Percentiles rank a stretch among this genome's conserved stretches.
These are phyloP conservation scores for Solanum chaucha DNA, from an alignment of 257 asterid genomes.

Conservation along the genomic window DNA sequence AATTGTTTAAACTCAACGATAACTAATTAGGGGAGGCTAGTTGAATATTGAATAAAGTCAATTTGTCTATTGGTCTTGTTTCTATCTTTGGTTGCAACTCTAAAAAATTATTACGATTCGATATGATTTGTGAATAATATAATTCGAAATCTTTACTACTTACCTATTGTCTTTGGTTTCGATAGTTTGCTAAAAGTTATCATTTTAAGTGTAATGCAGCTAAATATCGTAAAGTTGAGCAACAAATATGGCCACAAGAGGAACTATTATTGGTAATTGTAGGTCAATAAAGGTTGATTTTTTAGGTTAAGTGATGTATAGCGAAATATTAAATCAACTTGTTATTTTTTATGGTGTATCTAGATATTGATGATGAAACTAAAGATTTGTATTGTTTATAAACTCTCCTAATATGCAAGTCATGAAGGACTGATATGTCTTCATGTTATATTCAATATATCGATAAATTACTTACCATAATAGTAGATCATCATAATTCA, in stretches of 20 bases:
- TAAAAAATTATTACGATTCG: neutral
- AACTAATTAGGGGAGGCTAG: no score
- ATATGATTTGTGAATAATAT: neutral
- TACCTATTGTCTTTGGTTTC: neutral
- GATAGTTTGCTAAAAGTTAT: neutral
- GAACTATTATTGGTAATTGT: neutral
- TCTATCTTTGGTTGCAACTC: neutral
- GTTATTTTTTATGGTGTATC: neutral
- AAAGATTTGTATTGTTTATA: neutral
- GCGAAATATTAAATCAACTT: neutral
- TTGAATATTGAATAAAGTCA: no score
- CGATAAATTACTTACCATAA: neutral
- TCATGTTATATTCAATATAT: neutral
- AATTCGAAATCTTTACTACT: neutral
- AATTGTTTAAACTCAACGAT: no score
- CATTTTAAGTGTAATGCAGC: neutral
- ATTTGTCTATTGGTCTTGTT: no score
- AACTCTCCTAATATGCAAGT: neutral
- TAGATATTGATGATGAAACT: neutral
- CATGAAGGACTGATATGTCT: neutral
- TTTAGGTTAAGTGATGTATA: neutral
- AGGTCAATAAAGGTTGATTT: neutral
- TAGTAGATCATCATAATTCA: neutral
- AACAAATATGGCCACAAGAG: neutral
- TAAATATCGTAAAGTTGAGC: neutral